These are phyloP conservation scores for Cercospora canescens DNA, from an alignment of 2,329 filamentous ascomycete species.

Conservation along the genomic window DNA sequence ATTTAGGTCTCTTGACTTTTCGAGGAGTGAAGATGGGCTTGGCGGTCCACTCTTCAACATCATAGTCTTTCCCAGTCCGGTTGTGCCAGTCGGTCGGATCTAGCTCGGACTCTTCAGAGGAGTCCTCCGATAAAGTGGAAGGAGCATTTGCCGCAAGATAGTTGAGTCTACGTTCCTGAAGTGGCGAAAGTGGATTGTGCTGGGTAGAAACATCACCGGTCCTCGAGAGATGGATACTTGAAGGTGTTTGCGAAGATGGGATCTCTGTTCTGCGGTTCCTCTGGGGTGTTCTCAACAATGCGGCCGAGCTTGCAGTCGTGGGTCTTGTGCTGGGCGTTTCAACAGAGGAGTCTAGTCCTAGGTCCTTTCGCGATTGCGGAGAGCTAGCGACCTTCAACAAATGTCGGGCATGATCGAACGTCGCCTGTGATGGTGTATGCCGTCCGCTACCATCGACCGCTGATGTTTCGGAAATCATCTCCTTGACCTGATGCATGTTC, in stretches of 20 bases:
- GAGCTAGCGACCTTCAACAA: slow-evolving; percentile 5
- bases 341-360: not conserved
- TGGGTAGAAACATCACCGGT: not conserved
- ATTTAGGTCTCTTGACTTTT: not conserved
- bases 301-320: slow-evolving; percentile 16
- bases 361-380: not conserved
- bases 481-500: not conserved
- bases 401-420: not conserved
- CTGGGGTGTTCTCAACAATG: slow-evolving; percentile 15
- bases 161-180: slow-evolving; percentile 24
- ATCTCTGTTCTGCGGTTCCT: slow-evolving; percentile 10
- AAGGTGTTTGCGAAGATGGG: slow-evolving; percentile 23
- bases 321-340: slow-evolving; percentile 12
- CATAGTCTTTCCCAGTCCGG: not conserved
- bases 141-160: not conserved
- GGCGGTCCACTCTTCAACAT: not conserved
- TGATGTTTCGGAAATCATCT: not conserved
- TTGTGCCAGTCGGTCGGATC: not conserved
- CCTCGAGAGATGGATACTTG: slow-evolving; percentile 18
- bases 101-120: not conserved
- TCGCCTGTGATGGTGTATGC: not conserved
- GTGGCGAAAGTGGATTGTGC: slow-evolving; percentile 14
- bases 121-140: not conserved
- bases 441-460: not conserved
- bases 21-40: slow-evolving; percentile 16